phyloP scores from a whole-genome alignment of 129 eudicot species.

The Tanacetum coccineum region DNA sequence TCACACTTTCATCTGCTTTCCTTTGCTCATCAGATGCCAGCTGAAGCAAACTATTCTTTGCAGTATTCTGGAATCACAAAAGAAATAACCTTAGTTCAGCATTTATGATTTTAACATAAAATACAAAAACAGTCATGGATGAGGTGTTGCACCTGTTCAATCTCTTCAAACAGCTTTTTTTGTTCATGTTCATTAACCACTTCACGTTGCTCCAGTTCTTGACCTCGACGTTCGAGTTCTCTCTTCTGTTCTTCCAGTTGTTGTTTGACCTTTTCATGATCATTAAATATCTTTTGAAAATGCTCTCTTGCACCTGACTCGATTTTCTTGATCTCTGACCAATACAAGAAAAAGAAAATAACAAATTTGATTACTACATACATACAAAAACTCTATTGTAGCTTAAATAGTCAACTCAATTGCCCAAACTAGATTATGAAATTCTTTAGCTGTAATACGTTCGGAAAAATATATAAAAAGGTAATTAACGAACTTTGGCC shows the following conservation, averaged over 20 bases:
- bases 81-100: background rate
- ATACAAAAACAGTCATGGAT: background rate
- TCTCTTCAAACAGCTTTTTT: constrained; percentile 60
- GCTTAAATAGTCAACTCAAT: too few relatives aligned
- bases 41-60: constrained; percentile 52
- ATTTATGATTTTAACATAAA: background rate
- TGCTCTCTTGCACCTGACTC: constrained; percentile 64
- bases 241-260: constrained; percentile 50
- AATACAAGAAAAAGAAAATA: background rate
- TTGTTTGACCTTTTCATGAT: constrained; percentile 71
- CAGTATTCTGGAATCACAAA: constrained; percentile 48
- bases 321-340: constrained; percentile 61
- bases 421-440: too few relatives aligned
- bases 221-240: constrained; percentile 62
- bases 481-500: too few relatives aligned
- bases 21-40: constrained; percentile 44
- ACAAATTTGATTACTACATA: too few relatives aligned
- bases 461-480: too few relatives aligned
- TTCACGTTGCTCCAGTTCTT: constrained; percentile 77
- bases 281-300: constrained; percentile 61
- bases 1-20: constrained; percentile 68
- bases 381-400: too few relatives aligned
- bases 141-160: constrained; percentile 57
- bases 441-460: too few relatives aligned
- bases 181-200: constrained; percentile 67